Percentiles rank a stretch among this genome's conserved stretches.
phyloP scores from a whole-genome alignment of 169 alveolate species.

The Miamiensis avidus region DNA sequence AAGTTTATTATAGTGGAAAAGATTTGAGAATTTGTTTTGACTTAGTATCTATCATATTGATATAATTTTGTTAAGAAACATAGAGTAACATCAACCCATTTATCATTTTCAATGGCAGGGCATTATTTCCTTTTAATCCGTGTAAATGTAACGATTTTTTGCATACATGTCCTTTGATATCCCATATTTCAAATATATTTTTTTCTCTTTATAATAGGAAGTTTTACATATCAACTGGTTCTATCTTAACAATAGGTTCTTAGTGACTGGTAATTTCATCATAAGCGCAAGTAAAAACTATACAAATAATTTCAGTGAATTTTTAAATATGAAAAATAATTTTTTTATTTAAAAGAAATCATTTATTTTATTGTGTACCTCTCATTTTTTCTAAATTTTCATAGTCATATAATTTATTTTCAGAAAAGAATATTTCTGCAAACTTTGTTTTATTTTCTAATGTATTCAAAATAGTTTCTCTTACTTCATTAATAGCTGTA shows the following conservation, averaged over 20 bases:
- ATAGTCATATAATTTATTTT: not conserved
- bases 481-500: slow-evolving; percentile 12
- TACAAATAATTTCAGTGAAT: too few relatives aligned
- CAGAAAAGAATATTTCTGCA: slow-evolving; percentile 11
- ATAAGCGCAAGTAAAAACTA: slow-evolving; percentile 2
- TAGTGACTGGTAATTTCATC: not conserved
- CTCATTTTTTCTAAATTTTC: slow-evolving; percentile 16
- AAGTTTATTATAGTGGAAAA: not conserved
- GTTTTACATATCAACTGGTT: not conserved
- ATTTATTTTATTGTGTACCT: not conserved
- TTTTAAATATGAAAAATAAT: too few relatives aligned
- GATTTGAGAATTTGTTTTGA: not conserved
- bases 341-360: too few relatives aligned
- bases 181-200: slow-evolving; percentile 12
- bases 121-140: too few relatives aligned
- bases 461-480: not conserved
- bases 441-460: slow-evolving; percentile 4
- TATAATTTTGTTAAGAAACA: not conserved
- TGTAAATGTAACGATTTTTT: too few relatives aligned
- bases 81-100: not conserved
- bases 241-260: not conserved
- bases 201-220: slow-evolving; percentile 8
- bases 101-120: not conserved
- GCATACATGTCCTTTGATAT: slow-evolving; percentile 5
- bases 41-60: not conserved